phyloP scores from a whole-genome alignment of 176 grass and related monocot species.

The Cenchrus fungigraminus region DNA sequence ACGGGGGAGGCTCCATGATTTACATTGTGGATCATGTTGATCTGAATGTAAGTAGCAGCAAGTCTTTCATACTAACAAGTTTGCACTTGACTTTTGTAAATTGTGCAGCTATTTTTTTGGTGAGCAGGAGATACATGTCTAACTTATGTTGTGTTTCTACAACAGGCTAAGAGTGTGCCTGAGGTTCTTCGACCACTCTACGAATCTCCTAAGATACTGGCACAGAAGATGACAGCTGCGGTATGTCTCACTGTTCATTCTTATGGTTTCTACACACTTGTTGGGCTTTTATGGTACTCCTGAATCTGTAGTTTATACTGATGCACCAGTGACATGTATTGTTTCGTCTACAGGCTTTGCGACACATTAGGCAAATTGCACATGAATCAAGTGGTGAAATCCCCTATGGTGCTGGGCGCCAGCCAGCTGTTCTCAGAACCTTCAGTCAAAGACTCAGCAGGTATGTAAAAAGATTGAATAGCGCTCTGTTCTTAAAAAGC shows the following conservation, averaged over 20 bases:
- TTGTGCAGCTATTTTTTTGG: not conserved
- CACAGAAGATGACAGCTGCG: conserved; percentile 90
- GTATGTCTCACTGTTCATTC: conserved; percentile 50
- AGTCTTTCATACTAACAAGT: not conserved
- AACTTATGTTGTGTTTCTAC: not conserved
- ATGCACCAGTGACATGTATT: conserved; percentile 8
- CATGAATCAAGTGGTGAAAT: conserved; percentile 90
- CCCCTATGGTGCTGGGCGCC: conserved; percentile 71
- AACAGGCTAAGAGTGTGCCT: conserved; percentile 88
- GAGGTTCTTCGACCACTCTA: conserved; percentile 91
- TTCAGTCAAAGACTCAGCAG: conserved; percentile 96
- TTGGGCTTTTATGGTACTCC: not conserved
- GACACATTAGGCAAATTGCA: conserved; percentile 85
- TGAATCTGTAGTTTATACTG: conserved; percentile 5
- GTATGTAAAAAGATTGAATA: conserved; percentile 33
- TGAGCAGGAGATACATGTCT: not conserved
- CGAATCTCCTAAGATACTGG: conserved; percentile 90
- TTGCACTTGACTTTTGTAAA: not conserved
- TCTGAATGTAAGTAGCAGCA: conserved; percentile 77
- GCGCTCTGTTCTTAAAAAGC: conserved; percentile 17
- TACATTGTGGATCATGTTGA: conserved; percentile 99
- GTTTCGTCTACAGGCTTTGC: conserved; percentile 62
- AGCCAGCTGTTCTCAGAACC: conserved; percentile 78
- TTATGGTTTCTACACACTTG: not conserved
- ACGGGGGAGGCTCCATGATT: conserved; percentile 98